Evolutionary conservation across 2,329 filamentous ascomycete genomes (phyloP), one percentile per base, ranked within the genome.

Genomic region (Dryadomyces sulphureus): DNA sequence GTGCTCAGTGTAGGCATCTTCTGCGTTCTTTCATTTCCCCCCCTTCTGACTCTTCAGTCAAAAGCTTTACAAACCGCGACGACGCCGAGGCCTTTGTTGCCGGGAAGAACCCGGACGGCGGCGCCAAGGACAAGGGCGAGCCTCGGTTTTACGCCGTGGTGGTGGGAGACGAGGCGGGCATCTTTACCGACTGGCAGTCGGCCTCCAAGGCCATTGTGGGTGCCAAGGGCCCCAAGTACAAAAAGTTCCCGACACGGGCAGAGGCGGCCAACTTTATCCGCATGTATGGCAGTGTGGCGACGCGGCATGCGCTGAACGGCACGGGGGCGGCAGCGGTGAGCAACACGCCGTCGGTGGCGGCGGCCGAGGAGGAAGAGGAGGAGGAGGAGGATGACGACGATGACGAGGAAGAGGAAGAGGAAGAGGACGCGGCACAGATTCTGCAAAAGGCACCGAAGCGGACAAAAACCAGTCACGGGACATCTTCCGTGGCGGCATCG

Each of bases 241-340:
- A 81, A 61, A 81, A 75, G 50, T 89, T 88, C 53, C 61, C 65
- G 4, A 82, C 75, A 1, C 69, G 72, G 22, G 70, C 69, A 48
- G 87, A 93, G 60, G 90, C 90, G 0, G 77, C 90, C 56, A 76
- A 76, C 19, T 95, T 84, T 59, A 84, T 94, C 45, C 64, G 63
- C 49, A 57, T 64, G 53, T 62, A 64, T 45, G 67, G 66, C n/a
- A 66, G 62, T 49, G 60, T 59, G 19, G 63, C 64, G n/a, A 64
- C 67, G 3, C 62, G 67, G 39, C 58, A 65, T 36, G 61, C 60
- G 3, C 55, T 69, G 36, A 64, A 65, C 19, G 46, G 30, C 32
- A 24, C 32, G 20, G 12, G 20, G 12, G 14, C 32, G 19, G 11
- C n/a, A 14, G n/a, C 58, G 50, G 46, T 54, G 40, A 45, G 19